Evolutionary conservation across 2,329 filamentous ascomycete species (phyloP), one percentile per base, ranked within the genome.

Genomic region (Mollisia scopiformis): DNA sequence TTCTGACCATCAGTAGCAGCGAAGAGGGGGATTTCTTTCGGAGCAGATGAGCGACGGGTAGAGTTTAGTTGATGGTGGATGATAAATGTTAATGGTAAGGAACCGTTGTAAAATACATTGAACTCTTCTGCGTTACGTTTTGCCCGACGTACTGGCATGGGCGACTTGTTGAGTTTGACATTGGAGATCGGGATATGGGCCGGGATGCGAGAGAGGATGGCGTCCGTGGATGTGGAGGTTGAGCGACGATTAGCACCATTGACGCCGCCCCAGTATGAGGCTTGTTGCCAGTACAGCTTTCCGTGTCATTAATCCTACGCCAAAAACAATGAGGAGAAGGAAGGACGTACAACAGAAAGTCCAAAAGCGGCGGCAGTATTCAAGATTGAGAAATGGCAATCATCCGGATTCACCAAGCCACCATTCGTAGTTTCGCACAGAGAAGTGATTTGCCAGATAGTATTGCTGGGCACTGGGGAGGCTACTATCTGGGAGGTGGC

Each of bases 371-470:
- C 19, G 6, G 41, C 52, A 21, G 51, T 53, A 14, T 6, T 21
- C 21, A 60, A n/a, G 8, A 60, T 52, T 11, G 28, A 28, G 3
- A 14, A 11, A 43, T 51, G 43, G 25, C 58, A 60, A 1, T 46
- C 52, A 5, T 11, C n/a, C 23, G 41, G 39, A 16, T 13, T 11
- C 23, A 60, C 53, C 23, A 60, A 16, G 3, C 52, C 27, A 3
- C 58, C 58, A 27, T 60, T 31, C 27, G 55, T n/a, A 47, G 51
- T 52, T 35, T 53, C 52, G 8, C 58, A 60, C 19, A 54, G 50
- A n/a, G 52, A 52, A 35, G 55, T 60, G 11, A 60, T 56, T 39
- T 56, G 43, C 52, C 19, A 60, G 27, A 53, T n/a, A n/a, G n/a
- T 60, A 8, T 7, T 25, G 53, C 2, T 30, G 28, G 14, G 30